Conservation (phyloP, 1,284 basidiomycete genomes). For the Athelia psychrophila region DNA sequence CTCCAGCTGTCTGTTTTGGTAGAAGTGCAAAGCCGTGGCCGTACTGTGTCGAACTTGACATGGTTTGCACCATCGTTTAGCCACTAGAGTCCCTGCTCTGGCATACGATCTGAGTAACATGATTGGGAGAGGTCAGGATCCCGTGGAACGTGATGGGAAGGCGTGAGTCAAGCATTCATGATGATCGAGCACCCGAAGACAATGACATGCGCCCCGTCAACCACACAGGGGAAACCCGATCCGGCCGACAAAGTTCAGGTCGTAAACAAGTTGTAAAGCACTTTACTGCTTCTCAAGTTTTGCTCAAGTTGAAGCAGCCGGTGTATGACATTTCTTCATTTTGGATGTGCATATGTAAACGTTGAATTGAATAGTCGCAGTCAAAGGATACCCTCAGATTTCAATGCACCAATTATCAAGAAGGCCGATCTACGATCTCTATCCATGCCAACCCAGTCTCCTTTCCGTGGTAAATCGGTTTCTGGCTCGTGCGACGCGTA, state of each 20-base stretch:
- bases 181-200: background rate
- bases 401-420: slow-evolving; percentile 69
- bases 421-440: slow-evolving; percentile 75
- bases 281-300: too few species aligned
- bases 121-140: background rate
- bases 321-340: too few species aligned
- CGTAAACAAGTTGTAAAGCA: too few species aligned
- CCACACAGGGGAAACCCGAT: too few species aligned
- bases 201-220: too few species aligned
- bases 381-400: slow-evolving; percentile 66
- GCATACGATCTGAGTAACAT: background rate
- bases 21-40: slow-evolving; percentile 71
- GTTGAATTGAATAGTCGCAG: background rate
- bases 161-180: background rate
- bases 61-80: too few species aligned
- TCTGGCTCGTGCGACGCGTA: slow-evolving; percentile 56
- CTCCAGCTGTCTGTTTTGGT: slow-evolving; percentile 83
- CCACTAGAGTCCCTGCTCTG: too few species aligned
- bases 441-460: slow-evolving; percentile 74
- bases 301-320: too few species aligned
- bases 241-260: too few species aligned
- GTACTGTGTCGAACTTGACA: slow-evolving; percentile 18
- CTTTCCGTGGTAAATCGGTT: slow-evolving; percentile 38
- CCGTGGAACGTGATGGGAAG: background rate
- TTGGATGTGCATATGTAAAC: too few species aligned